Evolutionary conservation across 345 rosid species (phyloP).

Genomic region (Balakata baccata): DNA sequence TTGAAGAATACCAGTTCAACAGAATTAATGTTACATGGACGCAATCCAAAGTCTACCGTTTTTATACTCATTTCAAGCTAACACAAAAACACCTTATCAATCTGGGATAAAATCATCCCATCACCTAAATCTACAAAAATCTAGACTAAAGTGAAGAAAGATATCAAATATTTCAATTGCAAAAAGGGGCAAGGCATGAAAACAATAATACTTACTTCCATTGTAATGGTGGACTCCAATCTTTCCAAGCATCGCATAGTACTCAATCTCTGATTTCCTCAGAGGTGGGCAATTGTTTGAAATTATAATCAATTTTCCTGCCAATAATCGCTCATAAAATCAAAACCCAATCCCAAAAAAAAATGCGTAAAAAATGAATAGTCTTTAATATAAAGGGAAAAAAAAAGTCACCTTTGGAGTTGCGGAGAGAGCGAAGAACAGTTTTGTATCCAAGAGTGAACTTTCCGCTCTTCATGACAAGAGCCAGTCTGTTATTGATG

Average conservation of each 20-base stretch:
- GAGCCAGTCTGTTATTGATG: slow-evolving; percentile 54
- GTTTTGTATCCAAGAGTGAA: slow-evolving; percentile 56
- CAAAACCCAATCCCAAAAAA: background rate
- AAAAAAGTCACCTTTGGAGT: slow-evolving; percentile 41
- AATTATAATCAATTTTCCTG: slow-evolving; percentile 53
- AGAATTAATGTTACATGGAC: no score
- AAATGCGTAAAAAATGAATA: no score
- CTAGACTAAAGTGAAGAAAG: no score
- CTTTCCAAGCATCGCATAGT: slow-evolving; percentile 63
- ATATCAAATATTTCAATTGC: no score
- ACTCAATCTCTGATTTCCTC: slow-evolving; percentile 66
- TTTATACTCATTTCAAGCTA: no score
- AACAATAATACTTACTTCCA: slow-evolving; percentile 41
- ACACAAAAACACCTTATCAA: no score
- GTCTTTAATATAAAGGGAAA: no score
- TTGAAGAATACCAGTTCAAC: no score
- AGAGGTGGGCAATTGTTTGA: slow-evolving; percentile 66
- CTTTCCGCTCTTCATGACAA: slow-evolving; percentile 61
- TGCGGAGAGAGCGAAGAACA: slow-evolving; percentile 47
- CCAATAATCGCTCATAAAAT: background rate
- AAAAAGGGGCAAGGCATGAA: no score
- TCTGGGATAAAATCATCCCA: no score
- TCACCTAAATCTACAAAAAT: no score
- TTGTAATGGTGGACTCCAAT: slow-evolving; percentile 64
- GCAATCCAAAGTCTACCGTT: background rate